Evolutionary conservation across 352 stramenopile species (phyloP).

Genomic region (Globisporangium parvum): DNA sequence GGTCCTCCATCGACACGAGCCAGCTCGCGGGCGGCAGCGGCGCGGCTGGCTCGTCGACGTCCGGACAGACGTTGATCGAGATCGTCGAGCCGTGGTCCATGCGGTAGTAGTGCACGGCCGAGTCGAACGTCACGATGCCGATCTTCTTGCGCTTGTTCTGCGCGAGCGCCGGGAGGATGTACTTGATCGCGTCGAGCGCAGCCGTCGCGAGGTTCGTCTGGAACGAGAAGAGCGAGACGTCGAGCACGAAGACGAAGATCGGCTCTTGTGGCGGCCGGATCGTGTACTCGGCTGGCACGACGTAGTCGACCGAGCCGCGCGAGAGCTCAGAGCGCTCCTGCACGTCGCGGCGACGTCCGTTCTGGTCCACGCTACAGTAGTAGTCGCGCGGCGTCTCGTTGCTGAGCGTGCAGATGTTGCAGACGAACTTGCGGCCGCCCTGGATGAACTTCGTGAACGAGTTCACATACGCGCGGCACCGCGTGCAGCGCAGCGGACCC

Average conservation of each 20-base stretch:
- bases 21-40: constrained; percentile 70
- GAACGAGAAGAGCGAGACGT: constrained; percentile 83
- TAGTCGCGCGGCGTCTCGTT: constrained; percentile 85
- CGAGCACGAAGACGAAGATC: constrained; percentile 85
- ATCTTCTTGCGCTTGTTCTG: constrained; percentile 85
- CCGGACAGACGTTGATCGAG: constrained; percentile 69
- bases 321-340: constrained; percentile 76
- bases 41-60: constrained; percentile 74
- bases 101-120: constrained; percentile 80
- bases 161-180: constrained; percentile 63
- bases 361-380: constrained; percentile 85
- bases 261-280: constrained; percentile 76
- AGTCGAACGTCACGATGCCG: constrained; percentile 86
- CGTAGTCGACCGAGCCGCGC: constrained; percentile 81
- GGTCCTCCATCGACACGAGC: constrained; percentile 81
- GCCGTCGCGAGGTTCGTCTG: constrained; percentile 60
- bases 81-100: constrained; percentile 67
- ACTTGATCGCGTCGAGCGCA: constrained; percentile 70
- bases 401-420: constrained; percentile 83
- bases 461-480: constrained; percentile 85
- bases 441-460: constrained; percentile 87
- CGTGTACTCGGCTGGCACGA: constrained; percentile 79
- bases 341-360: constrained; percentile 74
- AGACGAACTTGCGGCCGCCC: constrained; percentile 79
- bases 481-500: constrained; percentile 77